Evolutionary conservation across 2,329 filamentous ascomycete species (phyloP), one percentile per base, ranked within the genome.

Genomic region (Fusarium buharicum): DNA sequence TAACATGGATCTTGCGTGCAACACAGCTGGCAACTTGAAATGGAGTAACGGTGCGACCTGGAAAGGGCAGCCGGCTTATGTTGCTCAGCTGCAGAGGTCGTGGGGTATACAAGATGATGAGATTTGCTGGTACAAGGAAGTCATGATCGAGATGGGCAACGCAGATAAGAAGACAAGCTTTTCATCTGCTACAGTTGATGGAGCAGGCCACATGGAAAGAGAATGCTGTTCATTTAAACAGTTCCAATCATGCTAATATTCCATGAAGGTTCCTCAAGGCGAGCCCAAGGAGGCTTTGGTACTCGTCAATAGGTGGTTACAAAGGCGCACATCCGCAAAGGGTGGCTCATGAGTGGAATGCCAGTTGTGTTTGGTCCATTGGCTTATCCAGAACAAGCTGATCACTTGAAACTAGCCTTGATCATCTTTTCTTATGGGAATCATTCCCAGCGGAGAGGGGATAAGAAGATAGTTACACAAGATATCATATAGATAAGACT

Each of bases 41-140:
- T 68, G 65, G 65, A 66, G 49, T 1, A 45, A 66, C 27, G 39
- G 45, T 1, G 38, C 66, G 37, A 28, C 49, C 0, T 68, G 65
- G 65, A 54, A 49, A 3, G 65, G 65, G 6, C 65, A 68, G 4
- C 51, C 65, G 1, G 65, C 50, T 3, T 68, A 66, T n/a, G 65
- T 64, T 14, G 40, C 65, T 1, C 65, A 64, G 16, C 6, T 17
- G 1, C 54, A 44, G 2, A 49, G 16, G 37, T 18, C 38, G 0
- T 68, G 65, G 65, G 50, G 44, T 0, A 47, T 45, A 10, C 47
- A 50, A 4, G 65, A 55, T 1, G 38, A 62, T 17, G 43, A 46
- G 4, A 51, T 55, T 37, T 47, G 65, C 6, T 52, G 62, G 65
- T 22, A 59, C 3, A 64, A 68, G 41, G 65, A 68, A 16, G 62